Conservation (phyloP, 2,329 filamentous ascomycete genomes). For the Neonectria neomacrospora region DNA sequence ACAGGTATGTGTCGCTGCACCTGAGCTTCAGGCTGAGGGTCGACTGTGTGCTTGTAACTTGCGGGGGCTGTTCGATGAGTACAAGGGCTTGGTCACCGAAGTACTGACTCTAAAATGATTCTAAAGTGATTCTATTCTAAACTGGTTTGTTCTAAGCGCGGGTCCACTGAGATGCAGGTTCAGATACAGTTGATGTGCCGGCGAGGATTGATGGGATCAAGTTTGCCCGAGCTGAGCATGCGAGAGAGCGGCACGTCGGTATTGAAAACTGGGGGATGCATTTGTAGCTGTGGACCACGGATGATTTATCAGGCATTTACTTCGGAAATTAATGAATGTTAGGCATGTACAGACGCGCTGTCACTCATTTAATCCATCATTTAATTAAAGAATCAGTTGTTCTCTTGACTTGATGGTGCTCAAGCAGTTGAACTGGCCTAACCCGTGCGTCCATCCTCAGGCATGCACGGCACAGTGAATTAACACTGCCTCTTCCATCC, state of each 20-base stretch:
- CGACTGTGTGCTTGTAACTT: background rate
- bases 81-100: background rate
- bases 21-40: background rate
- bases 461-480: background rate
- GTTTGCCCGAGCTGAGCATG: background rate
- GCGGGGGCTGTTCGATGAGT: background rate
- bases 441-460: background rate
- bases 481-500: background rate
- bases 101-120: background rate
- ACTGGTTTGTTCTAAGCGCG: background rate
- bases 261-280: background rate
- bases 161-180: background rate
- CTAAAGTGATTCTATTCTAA: too few relatives aligned
- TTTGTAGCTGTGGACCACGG: background rate
- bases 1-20: constrained; percentile 5
- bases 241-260: background rate
- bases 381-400: background rate
- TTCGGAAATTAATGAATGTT: background rate
- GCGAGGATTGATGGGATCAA: background rate
- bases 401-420: background rate
- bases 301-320: background rate
- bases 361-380: background rate
- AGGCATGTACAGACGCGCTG: background rate
- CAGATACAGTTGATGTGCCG: background rate
- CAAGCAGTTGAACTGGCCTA: background rate